These are phyloP conservation scores for Gymnopilus dilepis DNA, from an alignment of 768 basidiomycete genomes.

Conservation along the genomic window DNA sequence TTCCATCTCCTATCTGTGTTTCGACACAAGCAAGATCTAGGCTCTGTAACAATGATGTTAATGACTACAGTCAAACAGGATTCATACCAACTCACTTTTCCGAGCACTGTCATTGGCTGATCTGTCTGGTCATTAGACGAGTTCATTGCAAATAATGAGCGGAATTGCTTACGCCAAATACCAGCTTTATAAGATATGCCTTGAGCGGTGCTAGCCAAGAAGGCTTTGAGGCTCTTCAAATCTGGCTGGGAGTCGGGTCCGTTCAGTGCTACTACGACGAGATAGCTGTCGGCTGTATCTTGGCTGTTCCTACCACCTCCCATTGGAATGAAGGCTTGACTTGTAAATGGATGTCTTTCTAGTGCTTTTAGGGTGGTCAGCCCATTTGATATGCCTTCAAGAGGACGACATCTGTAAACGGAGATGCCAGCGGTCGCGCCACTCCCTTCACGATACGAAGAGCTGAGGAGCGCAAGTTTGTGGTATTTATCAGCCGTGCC, in stretches of 20 bases:
- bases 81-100: slow-evolving; percentile 52
- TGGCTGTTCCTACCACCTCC: slow-evolving; percentile 58
- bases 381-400: slow-evolving; percentile 50
- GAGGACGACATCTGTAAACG: slow-evolving; percentile 79
- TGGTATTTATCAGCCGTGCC: slow-evolving; percentile 94
- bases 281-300: slow-evolving; percentile 61
- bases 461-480: slow-evolving; percentile 75
- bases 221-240: slow-evolving; percentile 75
- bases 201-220: slow-evolving; percentile 79
- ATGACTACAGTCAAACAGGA: slow-evolving; percentile 1
- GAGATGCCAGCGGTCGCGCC: slow-evolving; percentile 75
- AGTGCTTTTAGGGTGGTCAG: slow-evolving; percentile 69
- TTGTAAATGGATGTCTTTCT: slow-evolving; percentile 89
- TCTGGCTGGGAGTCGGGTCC: slow-evolving; percentile 81
- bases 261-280: slow-evolving; percentile 88
- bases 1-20: slow-evolving; percentile 87
- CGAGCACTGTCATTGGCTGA: slow-evolving; percentile 89
- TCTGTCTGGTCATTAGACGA: slow-evolving; percentile 50
- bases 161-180: slow-evolving; percentile 82
- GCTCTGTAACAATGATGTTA: slow-evolving; percentile 44
- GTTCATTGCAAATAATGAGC: neutral
- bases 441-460: slow-evolving; percentile 63
- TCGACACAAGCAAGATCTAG: slow-evolving; percentile 91
- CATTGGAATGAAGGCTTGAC: slow-evolving; percentile 96
- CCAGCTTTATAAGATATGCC: slow-evolving; percentile 85